Base-by-base conservation (phyloP, 345 rosid species). In the Leavenworthia alabamica region DNA sequence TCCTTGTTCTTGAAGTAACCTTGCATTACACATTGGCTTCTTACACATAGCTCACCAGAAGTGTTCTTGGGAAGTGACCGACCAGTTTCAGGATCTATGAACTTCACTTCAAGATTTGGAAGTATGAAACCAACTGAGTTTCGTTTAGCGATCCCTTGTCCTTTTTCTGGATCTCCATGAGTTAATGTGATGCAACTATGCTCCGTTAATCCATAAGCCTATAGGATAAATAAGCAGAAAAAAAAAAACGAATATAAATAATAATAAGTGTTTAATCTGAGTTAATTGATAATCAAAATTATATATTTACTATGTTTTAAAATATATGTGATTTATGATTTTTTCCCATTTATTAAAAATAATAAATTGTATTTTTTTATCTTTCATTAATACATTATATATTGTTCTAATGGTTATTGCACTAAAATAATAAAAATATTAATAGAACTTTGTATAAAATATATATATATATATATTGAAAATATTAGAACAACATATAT, bases 141-240 rank as follows among this genome's bases (percentile, higher is more conserved):
- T 64, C 80, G 84, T 86, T 89, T 93, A 0, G 96, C 79, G 44
- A 46, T 56, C 8, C 77, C 81, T 62, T 82, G 82, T 1, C 71
- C 83, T 60, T 55, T 75, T 1, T 41, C 49, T 0, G 86, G 94
- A 59, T 84, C 89, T 11, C 94, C 92, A 56, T 87, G 86, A 12
- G 85, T 81, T 28, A 93, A 82, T 8, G 96, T 93, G 22, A 93
- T 89, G 85, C 99, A 93, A 52, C 96, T 87, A 71, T 93, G 97
- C 79, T 93, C 97, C 10, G 99, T 89, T 77, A 89, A 75, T 60
- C 99, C 97, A 58, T 93, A 93, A 24, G 99, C 99, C 97, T 89
- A 48, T 10, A 1, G 4, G 0, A 55, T 15, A 54, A 40, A 15
- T 11, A 47, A 35, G 3, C 23, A 2, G 3, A 22, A 32, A 9